These are phyloP conservation scores for Hypseocharis bilobata DNA, from an alignment of 441 rosid genomes.

Conservation along the genomic window DNA sequence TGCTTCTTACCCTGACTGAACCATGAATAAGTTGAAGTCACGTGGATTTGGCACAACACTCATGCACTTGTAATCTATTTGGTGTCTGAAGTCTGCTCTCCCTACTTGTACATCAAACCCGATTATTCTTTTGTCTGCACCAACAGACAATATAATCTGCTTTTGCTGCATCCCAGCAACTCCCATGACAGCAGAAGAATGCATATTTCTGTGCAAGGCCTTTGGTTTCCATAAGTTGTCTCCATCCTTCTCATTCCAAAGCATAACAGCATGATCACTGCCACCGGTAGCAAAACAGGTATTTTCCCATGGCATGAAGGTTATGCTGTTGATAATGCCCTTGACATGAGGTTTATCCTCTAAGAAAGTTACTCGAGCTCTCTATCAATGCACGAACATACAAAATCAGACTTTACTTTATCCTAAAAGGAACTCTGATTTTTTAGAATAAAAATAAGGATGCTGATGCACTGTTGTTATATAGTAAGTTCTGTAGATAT, in stretches of 20 bases:
- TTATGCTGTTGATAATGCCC: slow-evolving; percentile 70
- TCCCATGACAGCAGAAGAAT: slow-evolving; percentile 93
- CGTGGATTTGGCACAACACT: slow-evolving; percentile 80
- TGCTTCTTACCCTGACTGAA: slow-evolving; percentile 70
- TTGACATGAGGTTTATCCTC: slow-evolving; percentile 73
- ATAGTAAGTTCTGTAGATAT: not conserved
- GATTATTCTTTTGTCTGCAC: slow-evolving; percentile 67
- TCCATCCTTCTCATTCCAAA: slow-evolving; percentile 60
- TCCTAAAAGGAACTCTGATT: not conserved
- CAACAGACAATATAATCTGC: slow-evolving; percentile 64
- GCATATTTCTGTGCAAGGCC: slow-evolving; percentile 56
- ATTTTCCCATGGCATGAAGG: slow-evolving; percentile 75
- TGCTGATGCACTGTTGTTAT: not conserved
- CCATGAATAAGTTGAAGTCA: slow-evolving; percentile 91
- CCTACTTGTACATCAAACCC: slow-evolving; percentile 66
- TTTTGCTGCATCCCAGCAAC: slow-evolving; percentile 77
- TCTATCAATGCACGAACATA: slow-evolving; percentile 39
- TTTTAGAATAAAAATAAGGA: not conserved
- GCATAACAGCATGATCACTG: slow-evolving; percentile 72
- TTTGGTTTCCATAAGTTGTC: slow-evolving; percentile 67
- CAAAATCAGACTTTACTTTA: slow-evolving; percentile 3
- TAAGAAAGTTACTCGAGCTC: slow-evolving; percentile 49
- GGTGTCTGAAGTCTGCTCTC: slow-evolving; percentile 66
- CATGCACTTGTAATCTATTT: slow-evolving; percentile 86
- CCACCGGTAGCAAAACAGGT: slow-evolving; percentile 73